Evolutionary conservation across 2,329 filamentous ascomycete species (phyloP), one percentile per base, ranked within the genome.

Genomic region (Diplodia corticola): DNA sequence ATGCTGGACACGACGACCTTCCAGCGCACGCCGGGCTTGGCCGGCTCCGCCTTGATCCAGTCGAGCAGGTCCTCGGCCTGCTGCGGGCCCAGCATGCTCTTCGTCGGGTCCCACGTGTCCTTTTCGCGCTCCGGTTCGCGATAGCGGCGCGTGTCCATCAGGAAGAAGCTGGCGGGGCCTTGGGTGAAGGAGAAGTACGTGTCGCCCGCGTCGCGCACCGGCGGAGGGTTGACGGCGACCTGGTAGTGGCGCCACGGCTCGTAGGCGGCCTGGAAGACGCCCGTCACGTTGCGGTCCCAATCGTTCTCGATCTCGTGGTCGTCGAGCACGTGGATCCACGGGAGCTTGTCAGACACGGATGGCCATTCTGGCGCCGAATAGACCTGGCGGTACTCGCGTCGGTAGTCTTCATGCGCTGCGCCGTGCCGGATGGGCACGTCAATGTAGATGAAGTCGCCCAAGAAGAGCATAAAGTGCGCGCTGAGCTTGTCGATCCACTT

Each of bases 231-330:
- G 2, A 87, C 87, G 3, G 88, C 85, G 37, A 89, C 89, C 69
- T 99, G 94, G 75, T 99, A 99, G 73, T 93, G 87, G 55, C 89
- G 82, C 82, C 91, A 99, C 0, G 94, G 92, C 68, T 96, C 92
- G 51, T 91, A 87, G 4, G 94, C 93, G 0, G 90, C 86, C 2
- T 84, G 78, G 74, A 94, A 97, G 0, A 96, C 86, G 5, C 91
- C 91, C 0, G 91, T 93, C 15, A 86, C 89, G 75, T 94, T 95
- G 20, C 85, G 83, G 67, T 90, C 88, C 93, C 93, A 98, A 79
- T 98, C 95, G 72, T 99, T 98, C 5, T 86, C 86, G 68, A 99
- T 97, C 75, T 99, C 95, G 73, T 99, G 95, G 75, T 99, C 95
- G 74, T 99, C 95, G 6, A 97, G 86, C 2, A 96, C 93, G 74